Evolutionary conservation across 495 filamentous ascomycete species (phyloP).

Genomic region (Glarea lozoyensis): DNA sequence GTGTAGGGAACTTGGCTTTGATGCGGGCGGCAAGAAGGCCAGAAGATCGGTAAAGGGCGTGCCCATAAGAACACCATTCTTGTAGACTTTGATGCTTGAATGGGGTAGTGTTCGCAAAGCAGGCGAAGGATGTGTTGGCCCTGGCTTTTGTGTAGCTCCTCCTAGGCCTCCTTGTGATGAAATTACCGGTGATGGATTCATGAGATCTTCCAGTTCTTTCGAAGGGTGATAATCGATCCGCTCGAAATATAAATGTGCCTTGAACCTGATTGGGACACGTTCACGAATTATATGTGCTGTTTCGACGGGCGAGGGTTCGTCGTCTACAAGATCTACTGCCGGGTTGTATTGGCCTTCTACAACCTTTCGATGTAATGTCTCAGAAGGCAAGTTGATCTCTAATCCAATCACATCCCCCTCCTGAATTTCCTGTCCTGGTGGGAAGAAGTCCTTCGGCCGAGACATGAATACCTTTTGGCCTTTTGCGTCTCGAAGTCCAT

Average conservation of each 20-base stretch:
- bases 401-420: conserved; percentile 95
- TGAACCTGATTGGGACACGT: conserved; percentile 87
- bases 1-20: conserved; percentile 60
- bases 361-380: conserved; percentile 78
- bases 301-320: conserved; percentile 26
- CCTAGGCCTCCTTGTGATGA: conserved; percentile 22
- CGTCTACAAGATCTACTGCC: conserved; percentile 61
- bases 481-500: conserved; percentile 79
- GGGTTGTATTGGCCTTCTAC: conserved; percentile 82
- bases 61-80: conserved; percentile 81
- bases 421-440: conserved; percentile 52
- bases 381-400: conserved; percentile 80
- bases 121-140: conserved; percentile 60
- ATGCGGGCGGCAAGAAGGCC: conserved; percentile 87
- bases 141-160: conserved; percentile 25
- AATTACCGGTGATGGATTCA: conserved; percentile 60
- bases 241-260: conserved; percentile 88
- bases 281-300: conserved; percentile 80
- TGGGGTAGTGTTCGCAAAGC: conserved; percentile 75
- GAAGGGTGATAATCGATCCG: conserved; percentile 83
- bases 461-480: conserved; percentile 93
- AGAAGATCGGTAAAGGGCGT: conserved; percentile 83
- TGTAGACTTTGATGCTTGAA: conserved; percentile 80
- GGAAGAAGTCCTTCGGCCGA: conserved; percentile 80
- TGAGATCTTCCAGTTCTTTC: conserved; percentile 81